Evolutionary conservation across 306 rosid species (phyloP).

Genomic region (Cucurbita ficifolia): DNA sequence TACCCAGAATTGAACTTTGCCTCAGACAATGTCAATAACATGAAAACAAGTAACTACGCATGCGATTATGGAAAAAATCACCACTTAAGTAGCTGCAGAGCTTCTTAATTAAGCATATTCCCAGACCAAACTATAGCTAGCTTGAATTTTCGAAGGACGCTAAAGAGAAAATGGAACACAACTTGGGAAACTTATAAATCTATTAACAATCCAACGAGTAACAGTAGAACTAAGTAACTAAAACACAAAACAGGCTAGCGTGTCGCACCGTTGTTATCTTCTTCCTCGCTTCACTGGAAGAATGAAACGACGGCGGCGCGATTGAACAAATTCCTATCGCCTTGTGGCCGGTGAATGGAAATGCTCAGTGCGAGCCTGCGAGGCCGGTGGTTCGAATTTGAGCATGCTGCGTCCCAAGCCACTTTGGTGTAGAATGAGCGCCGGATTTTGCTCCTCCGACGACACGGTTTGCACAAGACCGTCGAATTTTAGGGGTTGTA

Average conservation of each 20-base stretch:
- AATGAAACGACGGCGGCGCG: not conserved
- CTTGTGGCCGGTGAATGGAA: too few species aligned
- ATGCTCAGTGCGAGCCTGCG: too few species aligned
- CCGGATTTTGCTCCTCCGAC: too few species aligned
- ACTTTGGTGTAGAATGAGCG: too few species aligned
- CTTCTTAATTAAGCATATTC: not conserved
- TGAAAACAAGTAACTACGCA: not conserved
- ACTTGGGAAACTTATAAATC: not conserved
- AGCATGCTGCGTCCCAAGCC: too few species aligned
- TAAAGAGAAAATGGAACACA: too few species aligned
- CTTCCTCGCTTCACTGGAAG: not conserved
- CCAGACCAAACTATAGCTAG: not conserved
- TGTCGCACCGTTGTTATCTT: not conserved
- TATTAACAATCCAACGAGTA: not conserved
- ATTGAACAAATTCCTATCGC: not conserved
- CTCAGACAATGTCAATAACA: not conserved
- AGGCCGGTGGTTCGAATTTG: too few species aligned
- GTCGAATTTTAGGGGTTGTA: too few species aligned
- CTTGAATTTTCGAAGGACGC: not conserved
- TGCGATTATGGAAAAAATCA: not conserved
- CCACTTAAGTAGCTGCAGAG: not conserved
- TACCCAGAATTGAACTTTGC: not conserved
- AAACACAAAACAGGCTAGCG: not conserved
- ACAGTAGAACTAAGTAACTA: not conserved
- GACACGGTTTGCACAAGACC: too few species aligned